Conservation (phyloP, 2,329 filamentous ascomycete species). For the Setomelanomma holmii region DNA sequence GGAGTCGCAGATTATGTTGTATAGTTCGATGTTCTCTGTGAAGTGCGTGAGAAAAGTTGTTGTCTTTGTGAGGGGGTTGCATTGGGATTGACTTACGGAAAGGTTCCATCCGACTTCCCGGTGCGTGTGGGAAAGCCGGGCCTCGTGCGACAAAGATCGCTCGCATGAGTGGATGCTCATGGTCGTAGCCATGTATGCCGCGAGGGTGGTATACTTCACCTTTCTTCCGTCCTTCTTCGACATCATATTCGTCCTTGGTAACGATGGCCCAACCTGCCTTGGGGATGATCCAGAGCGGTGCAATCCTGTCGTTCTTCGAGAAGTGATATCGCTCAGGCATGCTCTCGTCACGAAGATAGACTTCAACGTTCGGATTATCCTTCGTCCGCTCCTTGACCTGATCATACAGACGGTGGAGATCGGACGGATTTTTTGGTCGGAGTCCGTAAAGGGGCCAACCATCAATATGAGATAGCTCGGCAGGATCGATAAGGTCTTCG, state of each 20-base stretch:
- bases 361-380: slow-evolving; percentile 75
- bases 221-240: slow-evolving; percentile 69
- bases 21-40: slow-evolving; percentile 89
- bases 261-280: slow-evolving; percentile 94
- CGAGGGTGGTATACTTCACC: slow-evolving; percentile 76
- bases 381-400: slow-evolving; percentile 61
- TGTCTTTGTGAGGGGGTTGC: slow-evolving; percentile 16
- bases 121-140: slow-evolving; percentile 86
- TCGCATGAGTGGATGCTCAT: slow-evolving; percentile 92
- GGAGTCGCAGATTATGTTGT: slow-evolving; percentile 92
- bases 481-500: slow-evolving; percentile 83
- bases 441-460: slow-evolving; percentile 95
- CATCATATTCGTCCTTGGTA: slow-evolving; percentile 77
- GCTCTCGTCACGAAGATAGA: slow-evolving; percentile 83
- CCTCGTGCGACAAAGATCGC: slow-evolving; percentile 93
- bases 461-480: slow-evolving; percentile 81
- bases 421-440: slow-evolving; percentile 73
- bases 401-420: slow-evolving; percentile 73
- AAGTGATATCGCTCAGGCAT: slow-evolving; percentile 97
- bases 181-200: slow-evolving; percentile 93
- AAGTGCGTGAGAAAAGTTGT: slow-evolving; percentile 23
- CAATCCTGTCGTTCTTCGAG: slow-evolving; percentile 84
- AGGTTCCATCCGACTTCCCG: slow-evolving; percentile 77
- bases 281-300: slow-evolving; percentile 92
- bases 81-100: slow-evolving; percentile 74